Base-by-base conservation (phyloP, 2,329 filamentous ascomycete species). In the Plenodomus tracheiphilus region DNA sequence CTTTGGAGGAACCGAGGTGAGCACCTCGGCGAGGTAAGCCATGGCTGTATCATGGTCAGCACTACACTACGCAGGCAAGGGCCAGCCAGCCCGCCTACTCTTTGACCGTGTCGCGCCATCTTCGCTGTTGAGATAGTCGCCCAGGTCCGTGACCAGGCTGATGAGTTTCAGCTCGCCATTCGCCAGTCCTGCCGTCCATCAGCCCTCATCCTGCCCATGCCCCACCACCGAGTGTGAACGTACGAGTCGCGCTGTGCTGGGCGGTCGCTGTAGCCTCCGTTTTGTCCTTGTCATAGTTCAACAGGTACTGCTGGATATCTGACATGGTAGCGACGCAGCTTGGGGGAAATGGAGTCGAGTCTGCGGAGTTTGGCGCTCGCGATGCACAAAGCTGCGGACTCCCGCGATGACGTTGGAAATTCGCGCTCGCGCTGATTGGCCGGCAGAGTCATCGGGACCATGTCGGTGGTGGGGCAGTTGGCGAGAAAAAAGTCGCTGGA, bases 71-170 rank as follows among this genome's bases (percentile, higher is more conserved):
- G 18, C 18, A 35, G 18, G 11, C 32, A 68, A 11, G 70, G 62
- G n/a, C n/a, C n/a, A 59, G 25, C 2, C 28, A 32, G n/a, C n/a
- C n/a, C n/a, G n/a, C 42, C 30, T 72, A 64, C 82, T 80, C 69
- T 85, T 85, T n/a, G 79, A 79, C 34, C 85, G 77, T 37, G 82
- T 75, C 13, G 78, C 76, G 18, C 77, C 75, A 71, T 87, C 83
- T 61, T 86, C 83, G 66, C 85, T 82, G 58, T 86, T 87, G 62
- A 88, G 79, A 59, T 86, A 87, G 66, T 86, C 83, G 17, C 83
- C 82, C 25, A 87, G 74, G 38, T 82, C 83, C 62, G 85, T 82
- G 46, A 88, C 81, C 41, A 87, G 72, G 45, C 81, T 79, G 47
- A 87, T 77, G 28, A 88, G 75, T 58, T 82, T 85, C 43, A 81